These are phyloP conservation scores for Trichoderma asperellum DNA, from an alignment of 2,329 filamentous ascomycete species.

Conservation along the genomic window DNA sequence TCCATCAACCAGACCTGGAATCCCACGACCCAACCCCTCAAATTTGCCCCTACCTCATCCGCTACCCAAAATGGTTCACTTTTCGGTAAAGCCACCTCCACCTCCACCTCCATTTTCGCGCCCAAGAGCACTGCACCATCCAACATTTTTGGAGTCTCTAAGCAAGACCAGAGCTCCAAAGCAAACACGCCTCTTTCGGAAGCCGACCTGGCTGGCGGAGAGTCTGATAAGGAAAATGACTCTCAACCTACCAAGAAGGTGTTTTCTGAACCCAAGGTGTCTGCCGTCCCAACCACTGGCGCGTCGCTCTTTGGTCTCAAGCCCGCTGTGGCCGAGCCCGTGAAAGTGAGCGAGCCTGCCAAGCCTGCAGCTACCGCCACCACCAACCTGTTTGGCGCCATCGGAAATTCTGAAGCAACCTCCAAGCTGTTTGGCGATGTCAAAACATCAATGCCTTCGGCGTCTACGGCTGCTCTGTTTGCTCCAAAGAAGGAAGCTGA, in stretches of 20 bases:
- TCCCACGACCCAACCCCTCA: slow-evolving; percentile 57
- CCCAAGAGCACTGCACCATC: slow-evolving; percentile 43
- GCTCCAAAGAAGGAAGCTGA: neutral
- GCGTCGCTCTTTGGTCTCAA: slow-evolving; percentile 43
- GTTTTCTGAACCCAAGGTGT: slow-evolving; percentile 37
- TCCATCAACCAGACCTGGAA: slow-evolving; percentile 48
- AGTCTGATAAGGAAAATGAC: slow-evolving; percentile 53
- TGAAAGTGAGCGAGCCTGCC: slow-evolving; percentile 32
- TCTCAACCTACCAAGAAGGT: slow-evolving; percentile 43
- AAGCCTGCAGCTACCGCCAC: slow-evolving; percentile 36
- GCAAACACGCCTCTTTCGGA: slow-evolving; percentile 35
- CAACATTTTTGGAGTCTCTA: slow-evolving; percentile 44
- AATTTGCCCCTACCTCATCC: slow-evolving; percentile 50
- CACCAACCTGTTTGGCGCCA: slow-evolving; percentile 46
- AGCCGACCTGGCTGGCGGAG: slow-evolving; percentile 42
- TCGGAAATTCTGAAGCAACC: slow-evolving; percentile 41
- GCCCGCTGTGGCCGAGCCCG: slow-evolving; percentile 36
- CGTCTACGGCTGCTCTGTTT: slow-evolving; percentile 28
- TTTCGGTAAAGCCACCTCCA: slow-evolving; percentile 40
- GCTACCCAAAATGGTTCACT: slow-evolving; percentile 37
- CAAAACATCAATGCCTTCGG: slow-evolving; percentile 37
- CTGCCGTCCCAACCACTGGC: slow-evolving; percentile 38
- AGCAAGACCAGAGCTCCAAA: slow-evolving; percentile 38
- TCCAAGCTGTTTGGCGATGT: slow-evolving; percentile 46
- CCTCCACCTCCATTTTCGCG: slow-evolving; percentile 43